Evolutionary conservation across 2,329 filamentous ascomycete species (phyloP), one percentile per base, ranked within the genome.

Genomic region (Penicillium thymicola): DNA sequence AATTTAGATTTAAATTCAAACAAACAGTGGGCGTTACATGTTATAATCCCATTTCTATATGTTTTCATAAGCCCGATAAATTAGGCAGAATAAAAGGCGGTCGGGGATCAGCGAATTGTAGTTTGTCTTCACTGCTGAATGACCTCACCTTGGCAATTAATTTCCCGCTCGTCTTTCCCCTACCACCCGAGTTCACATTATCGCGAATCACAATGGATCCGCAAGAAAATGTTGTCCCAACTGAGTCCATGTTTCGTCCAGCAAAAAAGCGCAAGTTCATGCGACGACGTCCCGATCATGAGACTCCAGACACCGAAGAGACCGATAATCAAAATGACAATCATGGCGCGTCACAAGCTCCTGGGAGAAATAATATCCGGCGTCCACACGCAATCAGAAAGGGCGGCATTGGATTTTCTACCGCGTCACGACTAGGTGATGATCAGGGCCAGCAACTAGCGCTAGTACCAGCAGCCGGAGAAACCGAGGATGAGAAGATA

Each of bases 201-300:
- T 43, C 32, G 47, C 44, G 41, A 46, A 21, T 21, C 32, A 62
- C 5, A 4, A 75, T 75, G 72, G 65, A 73, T 42, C 58, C 67
- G 3, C 65, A 73, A 21, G 37, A 57, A 8, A 57, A 62, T 18
- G 32, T 58, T 38, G 36, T 57, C 0, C 58, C 70, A 37, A 37
- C 32, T 5, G 70, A 73, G 41, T 63, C 76, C 7, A 59, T 78
- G 13, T 81, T 82, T 61, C 74, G 80, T 32, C 73, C 79, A 16
- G 73, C 73, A 8, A 83, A 83, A 70, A 75, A 77, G 53, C 74
- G 79, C 58, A 83, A 81, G 64, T 76, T 80, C 51, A 71, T 79
- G 59, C 78, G 80, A 54, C 79, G 77, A 61, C 75, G 79, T 50
- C 67, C 55, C 5, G 61, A 67, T 36, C 51, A 61, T 48, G 57